A percentile compares a stretch with the other conserved stretches of the same genome.
These are phyloP conservation scores for Penicillium palitans DNA, from an alignment of 2,329 filamentous ascomycete genomes.

Conservation along the genomic window DNA sequence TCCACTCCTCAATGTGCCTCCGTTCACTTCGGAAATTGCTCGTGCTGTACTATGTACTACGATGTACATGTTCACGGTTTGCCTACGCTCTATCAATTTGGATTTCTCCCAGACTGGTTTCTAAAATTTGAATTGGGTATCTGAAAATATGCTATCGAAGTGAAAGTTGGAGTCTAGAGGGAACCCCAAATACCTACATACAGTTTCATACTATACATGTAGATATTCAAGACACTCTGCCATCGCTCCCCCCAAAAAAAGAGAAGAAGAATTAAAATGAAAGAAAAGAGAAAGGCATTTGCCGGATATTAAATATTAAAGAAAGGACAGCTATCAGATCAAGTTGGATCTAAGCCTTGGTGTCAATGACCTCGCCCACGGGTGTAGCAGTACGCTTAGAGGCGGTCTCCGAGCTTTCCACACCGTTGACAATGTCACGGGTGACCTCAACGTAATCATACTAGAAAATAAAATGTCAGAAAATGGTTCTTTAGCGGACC, in stretches of 20 bases:
- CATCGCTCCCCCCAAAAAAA: not conserved
- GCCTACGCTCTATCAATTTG: not conserved
- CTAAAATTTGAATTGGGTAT: slow-evolving; percentile 16
- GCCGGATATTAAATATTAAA: slow-evolving; percentile 12
- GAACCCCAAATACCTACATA: not conserved
- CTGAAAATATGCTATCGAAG: slow-evolving; percentile 1
- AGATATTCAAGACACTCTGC: not conserved
- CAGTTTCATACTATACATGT: not conserved
- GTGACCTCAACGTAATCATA: slow-evolving; percentile 90
- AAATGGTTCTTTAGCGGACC: not conserved
- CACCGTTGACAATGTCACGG: slow-evolving; percentile 61
- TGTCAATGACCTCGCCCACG: slow-evolving; percentile 23
- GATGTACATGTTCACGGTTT: not conserved
- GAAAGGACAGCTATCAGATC: slow-evolving; percentile 3
- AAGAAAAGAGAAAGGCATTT: not conserved
- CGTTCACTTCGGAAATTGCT: no score
- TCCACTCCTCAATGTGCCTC: not conserved
- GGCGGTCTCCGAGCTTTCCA: slow-evolving; percentile 29
- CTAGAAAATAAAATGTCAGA: slow-evolving; percentile 32
- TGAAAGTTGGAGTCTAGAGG: not conserved
- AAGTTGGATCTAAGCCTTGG: slow-evolving; percentile 25
- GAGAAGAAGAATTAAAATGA: not conserved
- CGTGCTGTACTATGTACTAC: no score
- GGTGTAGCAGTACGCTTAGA: slow-evolving; percentile 36
- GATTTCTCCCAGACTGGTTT: not conserved